Base-by-base conservation (phyloP, 768 basidiomycete species). In the Clitopilus hobsonii region DNA sequence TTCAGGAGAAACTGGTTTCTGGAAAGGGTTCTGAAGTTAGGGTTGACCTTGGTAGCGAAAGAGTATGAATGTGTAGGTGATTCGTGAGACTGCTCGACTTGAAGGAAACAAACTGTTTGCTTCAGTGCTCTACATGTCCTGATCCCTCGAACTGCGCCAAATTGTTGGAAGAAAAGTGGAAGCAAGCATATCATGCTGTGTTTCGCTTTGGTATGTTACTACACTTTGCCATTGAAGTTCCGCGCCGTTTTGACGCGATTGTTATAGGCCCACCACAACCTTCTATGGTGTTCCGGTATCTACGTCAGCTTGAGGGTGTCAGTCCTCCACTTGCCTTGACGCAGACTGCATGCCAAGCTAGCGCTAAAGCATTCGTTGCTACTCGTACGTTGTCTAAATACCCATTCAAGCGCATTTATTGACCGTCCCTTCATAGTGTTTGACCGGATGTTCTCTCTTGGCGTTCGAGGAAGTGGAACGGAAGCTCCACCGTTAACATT, bases 91-190 rank as follows among this genome's bases (percentile, higher is more conserved):
- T 49, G 49, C 26, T 6, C 48, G 8, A 7, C 32, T 51, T 41
- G 32, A 5, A 13, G 30, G 30, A n/a, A n/a, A n/a, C n/a, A n/a
- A n/a, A n/a, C 51, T 13, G 14, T 13, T 54, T 5, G 36, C 47
- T 38, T 14, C 63, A 95, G 93, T 92, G 91, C 57, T 66, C 80
- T 2, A 85, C 91, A 6, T 98, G 94, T 66, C 91, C 91, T 8
- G 94, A 98, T 58, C 71, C 91, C 5, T 41, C 77, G 0, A 78
- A 69, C 16, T 98, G 94, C 65, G 95, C 94, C 16, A 83, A 86
- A 11, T 71, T 90, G 4, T 78, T 97, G 6, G 94, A 96, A 61
- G 94, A 98, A 57, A 96, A 95, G 67, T 98, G 94, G 93, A 76
- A 84, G 38, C 90, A 91, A 63, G 93, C 91, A 0, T 94, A 94